Base-by-base conservation (phyloP, 2,329 filamentous ascomycete species). In the Hypoxylon sp. region DNA sequence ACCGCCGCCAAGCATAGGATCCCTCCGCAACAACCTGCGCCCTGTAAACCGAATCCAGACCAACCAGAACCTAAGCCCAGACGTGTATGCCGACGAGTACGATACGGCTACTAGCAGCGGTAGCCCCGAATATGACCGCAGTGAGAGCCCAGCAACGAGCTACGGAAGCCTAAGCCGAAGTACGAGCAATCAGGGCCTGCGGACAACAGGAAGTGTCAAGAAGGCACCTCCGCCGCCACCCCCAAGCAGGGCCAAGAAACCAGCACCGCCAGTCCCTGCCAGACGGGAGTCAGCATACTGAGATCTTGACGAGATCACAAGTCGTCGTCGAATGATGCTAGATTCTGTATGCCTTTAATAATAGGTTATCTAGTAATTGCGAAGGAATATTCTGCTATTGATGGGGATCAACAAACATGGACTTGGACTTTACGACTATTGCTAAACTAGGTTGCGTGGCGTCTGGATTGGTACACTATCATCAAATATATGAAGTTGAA, bases 101-200 rank as follows among this genome's bases (percentile, higher is more conserved):
- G 78, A 81, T 51, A 82, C 78, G 8, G 72, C 73, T 6, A 82
- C 80, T 62, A 79, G 79, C 59, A 80, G 80, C 59, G 80, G 78
- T 33, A 84, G 81, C 29, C 80, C 81, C 0, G 78, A 82, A 50
- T 81, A 78, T 17, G 78, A 82, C 41, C 78, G 80, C 51, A 81
- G 80, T 65, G 74, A 81, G 54, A 85, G 82, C 64, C 83, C 83
- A 0, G 80, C 82, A 2, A 85, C 83, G 1, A 85, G 82, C 69
- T 79, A 82, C 54, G 81, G 80, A 57, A 84, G 82, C 68, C 67
- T 83, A 41, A 83, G 76, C 63, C 75, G 79, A 41, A 82, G 75
- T 51, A 72, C 78, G 8, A 78, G 76, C 62, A 75, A 75, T 55
- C 71, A 48, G 13, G 69, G 65, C 31, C 69, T 58, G 38, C 63